Base-by-base conservation (phyloP, 768 basidiomycete species). In the Collybia mongolica region DNA sequence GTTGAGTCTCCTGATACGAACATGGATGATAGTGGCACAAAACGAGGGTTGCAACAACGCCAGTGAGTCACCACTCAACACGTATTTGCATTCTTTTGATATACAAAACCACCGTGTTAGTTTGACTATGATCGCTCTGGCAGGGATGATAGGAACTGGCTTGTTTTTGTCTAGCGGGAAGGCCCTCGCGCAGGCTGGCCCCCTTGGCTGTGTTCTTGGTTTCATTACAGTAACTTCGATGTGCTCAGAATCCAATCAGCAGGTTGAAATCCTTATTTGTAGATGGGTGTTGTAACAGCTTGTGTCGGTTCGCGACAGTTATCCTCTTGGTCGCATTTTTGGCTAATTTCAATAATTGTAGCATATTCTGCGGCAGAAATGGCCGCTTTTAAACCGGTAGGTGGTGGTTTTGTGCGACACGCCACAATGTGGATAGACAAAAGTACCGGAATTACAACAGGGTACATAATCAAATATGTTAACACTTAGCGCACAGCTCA, bases 341-440 rank as follows among this genome's bases (percentile, higher is more conserved):
- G n/a, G 4, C 14, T 40, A 17, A 40, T 14, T 36, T 43, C 41
- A 23, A 12, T n/a, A 18, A 18, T 32, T 50, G 14, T 41, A 67
- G 66, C 66, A 1, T 59, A 63, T 58, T 57, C 67, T 3, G 63
- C 68, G 22, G 74, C 65, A 8, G 75, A 82, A 63, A 82, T 81
- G 84, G 61, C 84, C 35, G 76, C 83, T 0, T 83, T 74, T 58
- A 72, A 84, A 32, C 84, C 84, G 0, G 65, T 83, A 9, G 68
- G 79, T 23, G 84, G 84, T 24, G 82, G 82, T 38, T 70, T 76
- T 56, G 75, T 75, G 14, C 67, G 74, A 37, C 75, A 80, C 44
- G 76, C 80, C 3, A 73, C 69, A 15, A 71, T 78, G 43, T 81
- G 78, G 63, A 64, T 84, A 26, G 82, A 84, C 60, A 57, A 57